Percentiles rank a stretch among this genome's conserved stretches.
These are phyloP conservation scores for Bertia moriformis DNA, from an alignment of 2,329 filamentous ascomycete genomes.

Conservation along the genomic window DNA sequence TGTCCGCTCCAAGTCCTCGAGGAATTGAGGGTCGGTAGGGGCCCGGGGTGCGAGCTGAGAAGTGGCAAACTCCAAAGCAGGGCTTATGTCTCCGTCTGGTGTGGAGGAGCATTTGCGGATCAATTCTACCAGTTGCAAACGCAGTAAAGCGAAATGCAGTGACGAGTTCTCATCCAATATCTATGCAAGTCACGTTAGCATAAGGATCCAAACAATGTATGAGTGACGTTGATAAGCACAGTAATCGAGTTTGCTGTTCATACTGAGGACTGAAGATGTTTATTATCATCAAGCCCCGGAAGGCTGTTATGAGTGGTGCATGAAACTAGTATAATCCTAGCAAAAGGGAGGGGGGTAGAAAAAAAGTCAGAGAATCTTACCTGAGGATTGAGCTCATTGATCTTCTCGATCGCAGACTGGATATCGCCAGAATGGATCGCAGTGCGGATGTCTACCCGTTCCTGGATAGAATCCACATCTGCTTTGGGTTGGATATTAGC, in stretches of 20 bases:
- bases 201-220: background rate
- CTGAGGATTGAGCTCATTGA: conserved; percentile 54
- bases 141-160: conserved; percentile 51
- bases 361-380: conserved; percentile 24
- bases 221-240: background rate
- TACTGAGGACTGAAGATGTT: conserved; percentile 63
- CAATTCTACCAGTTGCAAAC: conserved; percentile 53
- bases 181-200: conserved; percentile 18
- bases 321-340: conserved; percentile 58
- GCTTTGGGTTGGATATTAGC: conserved; percentile 44
- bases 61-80: conserved; percentile 50
- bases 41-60: conserved; percentile 50
- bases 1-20: conserved; percentile 49
- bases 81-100: conserved; percentile 39
- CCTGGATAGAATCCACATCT: conserved; percentile 43
- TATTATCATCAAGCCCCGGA: conserved; percentile 49
- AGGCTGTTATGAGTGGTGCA: conserved; percentile 59
- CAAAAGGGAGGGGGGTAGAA: conserved; percentile 13
- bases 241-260: conserved; percentile 28
- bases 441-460: conserved; percentile 48
- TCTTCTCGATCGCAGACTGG: conserved; percentile 47
- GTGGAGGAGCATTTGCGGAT: conserved; percentile 41
- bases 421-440: conserved; percentile 52
- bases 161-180: conserved; percentile 47
- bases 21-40: conserved; percentile 46